phyloP scores from a whole-genome alignment of 2,329 filamentous ascomycete species.

The Colletotrichum gigasporum region DNA sequence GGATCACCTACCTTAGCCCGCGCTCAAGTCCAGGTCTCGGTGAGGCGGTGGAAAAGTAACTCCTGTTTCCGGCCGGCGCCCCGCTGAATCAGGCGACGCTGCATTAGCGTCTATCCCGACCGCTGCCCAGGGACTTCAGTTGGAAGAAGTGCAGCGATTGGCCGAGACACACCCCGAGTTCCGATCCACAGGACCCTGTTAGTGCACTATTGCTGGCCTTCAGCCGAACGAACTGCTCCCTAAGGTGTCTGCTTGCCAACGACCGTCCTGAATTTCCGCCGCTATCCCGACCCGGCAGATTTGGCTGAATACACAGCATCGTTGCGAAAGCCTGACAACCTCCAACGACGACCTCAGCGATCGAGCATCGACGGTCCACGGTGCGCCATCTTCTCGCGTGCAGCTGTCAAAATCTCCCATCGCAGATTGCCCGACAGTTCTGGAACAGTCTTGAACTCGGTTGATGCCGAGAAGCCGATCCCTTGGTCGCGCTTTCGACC shows the following conservation, averaged over 20 bases:
- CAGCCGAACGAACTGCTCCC: slow-evolving; percentile 16
- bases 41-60: slow-evolving; percentile 26
- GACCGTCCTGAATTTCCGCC: slow-evolving; percentile 16
- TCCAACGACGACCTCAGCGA: background rate
- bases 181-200: slow-evolving; percentile 19
- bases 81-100: slow-evolving; percentile 24
- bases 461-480: slow-evolving; percentile 28
- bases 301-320: slow-evolving; percentile 1
- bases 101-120: slow-evolving; percentile 31
- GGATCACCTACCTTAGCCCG: background rate
- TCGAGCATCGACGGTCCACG: background rate
- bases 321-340: slow-evolving; percentile 18
- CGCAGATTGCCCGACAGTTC: background rate
- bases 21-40: slow-evolving; percentile 15
- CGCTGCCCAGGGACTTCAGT: slow-evolving; percentile 20
- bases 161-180: background rate
- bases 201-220: slow-evolving; percentile 20
- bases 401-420: background rate
- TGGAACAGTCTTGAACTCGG: slow-evolving; percentile 19
- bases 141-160: background rate
- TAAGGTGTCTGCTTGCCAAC: slow-evolving; percentile 2
- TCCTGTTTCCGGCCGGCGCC: background rate
- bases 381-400: background rate
- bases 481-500: slow-evolving; percentile 32
- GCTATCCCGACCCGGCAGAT: slow-evolving; percentile 17